Percentiles rank a stretch among this genome's conserved stretches.
Conservation (phyloP, 2,329 filamentous ascomycete species). For the Colletotrichum coccodes region DNA sequence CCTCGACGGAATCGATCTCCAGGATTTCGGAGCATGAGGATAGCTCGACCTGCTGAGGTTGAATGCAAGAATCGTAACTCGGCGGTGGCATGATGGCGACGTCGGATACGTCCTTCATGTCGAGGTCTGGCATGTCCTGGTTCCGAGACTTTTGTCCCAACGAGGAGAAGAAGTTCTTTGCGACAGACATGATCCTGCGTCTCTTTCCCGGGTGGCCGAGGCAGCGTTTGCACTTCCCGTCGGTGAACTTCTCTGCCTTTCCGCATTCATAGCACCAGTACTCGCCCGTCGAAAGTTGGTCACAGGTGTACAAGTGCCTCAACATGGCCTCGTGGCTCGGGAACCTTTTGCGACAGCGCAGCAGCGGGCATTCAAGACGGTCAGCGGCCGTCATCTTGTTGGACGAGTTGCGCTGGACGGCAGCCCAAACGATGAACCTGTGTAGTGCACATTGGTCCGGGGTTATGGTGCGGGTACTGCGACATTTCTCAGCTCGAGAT, state of each 20-base stretch:
- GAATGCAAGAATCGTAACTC: slow-evolving; percentile 55
- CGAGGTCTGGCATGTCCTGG: slow-evolving; percentile 40
- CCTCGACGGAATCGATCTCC: slow-evolving; percentile 61
- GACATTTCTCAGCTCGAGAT: slow-evolving; percentile 1
- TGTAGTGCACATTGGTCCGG: slow-evolving; percentile 62
- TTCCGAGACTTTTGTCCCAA: slow-evolving; percentile 60
- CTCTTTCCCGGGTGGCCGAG: slow-evolving; percentile 61
- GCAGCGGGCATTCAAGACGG: slow-evolving; percentile 61
- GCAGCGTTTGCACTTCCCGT: slow-evolving; percentile 61
- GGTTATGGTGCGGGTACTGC: slow-evolving; percentile 55
- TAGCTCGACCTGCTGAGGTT: slow-evolving; percentile 52
- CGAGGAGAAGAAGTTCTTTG: slow-evolving; percentile 64
- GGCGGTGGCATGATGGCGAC: slow-evolving; percentile 48
- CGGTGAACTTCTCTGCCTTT: slow-evolving; percentile 62
- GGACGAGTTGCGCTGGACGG: slow-evolving; percentile 63
- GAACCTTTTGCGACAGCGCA: slow-evolving; percentile 61
- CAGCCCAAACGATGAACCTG: slow-evolving; percentile 67
- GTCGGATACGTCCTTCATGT: slow-evolving; percentile 45
- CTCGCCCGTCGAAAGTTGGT: slow-evolving; percentile 59
- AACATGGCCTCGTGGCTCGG: slow-evolving; percentile 64
- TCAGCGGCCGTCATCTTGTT: slow-evolving; percentile 57
- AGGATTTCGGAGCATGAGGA: slow-evolving; percentile 61
- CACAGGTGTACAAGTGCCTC: slow-evolving; percentile 60
- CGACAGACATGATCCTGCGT: slow-evolving; percentile 61
- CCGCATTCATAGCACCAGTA: slow-evolving; percentile 67